These are phyloP conservation scores for Carpinus viminea DNA, from an alignment of 306 rosid species.

Conservation along the genomic window DNA sequence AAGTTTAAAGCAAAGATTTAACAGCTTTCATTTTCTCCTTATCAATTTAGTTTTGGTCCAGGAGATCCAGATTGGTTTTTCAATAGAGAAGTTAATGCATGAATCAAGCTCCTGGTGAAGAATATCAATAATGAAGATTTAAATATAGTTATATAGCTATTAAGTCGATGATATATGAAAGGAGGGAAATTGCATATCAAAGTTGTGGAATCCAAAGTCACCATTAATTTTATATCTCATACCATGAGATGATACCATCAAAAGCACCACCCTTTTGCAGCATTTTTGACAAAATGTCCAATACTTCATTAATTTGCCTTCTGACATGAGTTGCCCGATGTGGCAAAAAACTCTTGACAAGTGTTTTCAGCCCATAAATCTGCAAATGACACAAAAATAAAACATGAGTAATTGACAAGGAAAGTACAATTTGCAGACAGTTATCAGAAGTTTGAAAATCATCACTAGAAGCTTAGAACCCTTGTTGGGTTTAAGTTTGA, in stretches of 20 bases:
- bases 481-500: background rate
- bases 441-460: background rate
- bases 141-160: background rate
- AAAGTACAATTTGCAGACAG: constrained; percentile 15
- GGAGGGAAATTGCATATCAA: constrained; percentile 2
- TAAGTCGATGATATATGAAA: background rate
- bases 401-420: constrained; percentile 15
- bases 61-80: background rate
- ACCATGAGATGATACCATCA: constrained; percentile 40
- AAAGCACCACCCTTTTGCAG: constrained; percentile 45
- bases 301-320: constrained; percentile 47
- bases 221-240: constrained; percentile 26
- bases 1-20: too few relatives aligned
- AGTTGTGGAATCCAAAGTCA: constrained; percentile 23
- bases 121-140: background rate
- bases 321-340: constrained; percentile 45
- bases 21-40: too few relatives aligned
- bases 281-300: constrained; percentile 54
- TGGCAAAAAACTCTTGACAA: constrained; percentile 77
- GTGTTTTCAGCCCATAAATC: constrained; percentile 85
- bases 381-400: constrained; percentile 38
- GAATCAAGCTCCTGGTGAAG: background rate
- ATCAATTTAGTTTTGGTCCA: background rate
- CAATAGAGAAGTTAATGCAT: background rate
- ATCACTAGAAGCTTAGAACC: background rate